A percentile compares a stretch with the other conserved stretches of the same genome.
These are phyloP conservation scores for Castanea mollissima DNA, from an alignment of 306 rosid genomes.

Conservation along the genomic window DNA sequence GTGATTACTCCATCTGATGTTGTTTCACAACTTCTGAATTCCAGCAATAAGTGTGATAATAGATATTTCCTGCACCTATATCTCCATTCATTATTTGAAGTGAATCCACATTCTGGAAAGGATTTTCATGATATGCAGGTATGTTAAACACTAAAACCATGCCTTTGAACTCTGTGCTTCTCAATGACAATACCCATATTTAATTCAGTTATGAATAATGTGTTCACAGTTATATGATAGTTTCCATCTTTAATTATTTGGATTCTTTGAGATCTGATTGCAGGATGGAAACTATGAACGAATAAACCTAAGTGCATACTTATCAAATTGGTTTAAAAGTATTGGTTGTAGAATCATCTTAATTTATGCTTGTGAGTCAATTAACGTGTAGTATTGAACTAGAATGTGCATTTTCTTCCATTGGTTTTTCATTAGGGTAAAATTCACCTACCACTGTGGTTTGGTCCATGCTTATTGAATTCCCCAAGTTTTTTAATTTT, in stretches of 20 bases:
- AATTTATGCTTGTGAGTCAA: neutral
- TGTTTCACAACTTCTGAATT: conserved; percentile 67
- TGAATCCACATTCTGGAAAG: conserved; percentile 83
- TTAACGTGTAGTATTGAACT: neutral
- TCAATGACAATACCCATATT: conserved; percentile 12
- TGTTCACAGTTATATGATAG: conserved; percentile 7
- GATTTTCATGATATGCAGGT: conserved; percentile 98
- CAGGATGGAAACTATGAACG: neutral
- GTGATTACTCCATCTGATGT: conserved; percentile 70
- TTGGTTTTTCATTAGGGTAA: neutral
- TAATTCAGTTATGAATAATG: conserved; percentile 15
- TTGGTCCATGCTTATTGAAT: too few species aligned
- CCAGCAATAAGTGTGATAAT: conserved; percentile 51
- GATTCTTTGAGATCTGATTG: neutral
- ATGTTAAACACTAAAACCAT: conserved; percentile 11
- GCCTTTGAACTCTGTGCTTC: conserved; percentile 8
- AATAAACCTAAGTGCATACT: neutral
- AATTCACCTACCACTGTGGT: too few species aligned
- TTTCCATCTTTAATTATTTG: neutral
- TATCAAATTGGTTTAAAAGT: neutral
- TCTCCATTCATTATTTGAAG: conserved; percentile 94
- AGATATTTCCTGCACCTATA: conserved; percentile 75
- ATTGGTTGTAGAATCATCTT: neutral
- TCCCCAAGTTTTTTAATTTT: too few species aligned
- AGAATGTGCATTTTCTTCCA: neutral